These are phyloP conservation scores for Aspergillus ruber DNA, from an alignment of 2,329 filamentous ascomycete genomes.

Conservation along the genomic window DNA sequence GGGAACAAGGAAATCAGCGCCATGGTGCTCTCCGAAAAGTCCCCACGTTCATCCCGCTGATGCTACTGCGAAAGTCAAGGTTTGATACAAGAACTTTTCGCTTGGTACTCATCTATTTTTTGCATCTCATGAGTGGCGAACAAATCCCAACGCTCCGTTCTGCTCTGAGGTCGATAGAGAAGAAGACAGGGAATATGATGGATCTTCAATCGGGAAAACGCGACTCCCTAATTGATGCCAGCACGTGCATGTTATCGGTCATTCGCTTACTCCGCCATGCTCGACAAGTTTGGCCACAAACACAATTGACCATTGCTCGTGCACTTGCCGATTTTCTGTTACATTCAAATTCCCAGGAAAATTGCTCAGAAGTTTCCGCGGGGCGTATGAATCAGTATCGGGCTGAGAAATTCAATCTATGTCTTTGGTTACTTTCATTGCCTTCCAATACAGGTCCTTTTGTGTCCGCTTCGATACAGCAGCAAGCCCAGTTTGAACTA, in stretches of 20 bases:
- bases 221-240: conserved; percentile 17
- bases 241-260: conserved; percentile 36
- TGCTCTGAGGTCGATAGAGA: background rate
- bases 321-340: conserved; percentile 33
- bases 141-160: conserved; percentile 10
- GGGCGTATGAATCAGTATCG: conserved; percentile 19
- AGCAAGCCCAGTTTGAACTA: conserved; percentile 53
- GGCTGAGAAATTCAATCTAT: conserved; percentile 43
- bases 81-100: conserved; percentile 39
- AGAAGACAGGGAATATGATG: conserved; percentile 2
- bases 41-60: conserved; percentile 43
- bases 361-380: conserved; percentile 4
- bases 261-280: conserved; percentile 47
- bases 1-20: conserved; percentile 10
- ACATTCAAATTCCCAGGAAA: conserved; percentile 3
- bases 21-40: conserved; percentile 13
- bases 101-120: conserved; percentile 35
- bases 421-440: conserved; percentile 44
- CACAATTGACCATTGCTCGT: conserved; percentile 37
- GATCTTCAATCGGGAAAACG: background rate
- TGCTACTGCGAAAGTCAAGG: conserved; percentile 40
- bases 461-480: conserved; percentile 43
- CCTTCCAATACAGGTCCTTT: conserved; percentile 46
- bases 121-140: conserved; percentile 27
- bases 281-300: conserved; percentile 43